Percentiles rank a stretch among this genome's conserved stretches.
phyloP scores from a whole-genome alignment of 192 early-diverging fungal species.

The Umbelopsis isabellina region DNA sequence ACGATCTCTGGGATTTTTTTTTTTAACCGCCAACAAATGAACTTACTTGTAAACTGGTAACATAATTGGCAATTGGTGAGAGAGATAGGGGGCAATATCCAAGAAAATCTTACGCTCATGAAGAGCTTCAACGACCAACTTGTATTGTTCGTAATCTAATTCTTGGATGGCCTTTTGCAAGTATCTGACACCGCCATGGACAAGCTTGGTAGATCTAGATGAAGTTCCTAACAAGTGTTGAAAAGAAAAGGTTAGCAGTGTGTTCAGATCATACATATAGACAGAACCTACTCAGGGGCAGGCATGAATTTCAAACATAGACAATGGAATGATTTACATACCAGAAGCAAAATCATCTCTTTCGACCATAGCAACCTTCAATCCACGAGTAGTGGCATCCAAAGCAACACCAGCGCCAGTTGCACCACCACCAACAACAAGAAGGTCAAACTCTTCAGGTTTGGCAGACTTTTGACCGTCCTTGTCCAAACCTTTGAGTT shows the following conservation, averaged over 20 bases:
- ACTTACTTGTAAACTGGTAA: slow-evolving; percentile 88
- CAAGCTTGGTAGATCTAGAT: slow-evolving; percentile 91
- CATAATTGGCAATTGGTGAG: slow-evolving; percentile 92
- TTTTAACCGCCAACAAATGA: too few species aligned
- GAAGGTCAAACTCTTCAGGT: slow-evolving; percentile 70
- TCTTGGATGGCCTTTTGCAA: slow-evolving; percentile 95
- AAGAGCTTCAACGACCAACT: slow-evolving; percentile 92
- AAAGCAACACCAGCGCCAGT: slow-evolving; percentile 90
- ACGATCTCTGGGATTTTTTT: not conserved
- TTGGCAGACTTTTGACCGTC: slow-evolving; percentile 40
- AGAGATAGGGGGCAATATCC: slow-evolving; percentile 94
- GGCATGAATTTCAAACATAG: not conserved
- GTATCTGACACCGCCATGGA: slow-evolving; percentile 97
- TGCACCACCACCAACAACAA: slow-evolving; percentile 96
- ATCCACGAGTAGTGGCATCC: slow-evolving; percentile 91
- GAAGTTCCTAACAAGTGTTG: slow-evolving; percentile 69
- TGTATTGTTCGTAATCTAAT: slow-evolving; percentile 95
- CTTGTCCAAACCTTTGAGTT: slow-evolving; percentile 60
- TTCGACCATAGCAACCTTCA: slow-evolving; percentile 93
- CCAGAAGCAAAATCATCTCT: slow-evolving; percentile 92
- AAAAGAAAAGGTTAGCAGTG: not conserved
- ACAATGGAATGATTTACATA: slow-evolving; percentile 27
- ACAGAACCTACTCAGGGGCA: not conserved
- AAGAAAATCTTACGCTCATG: slow-evolving; percentile 94
- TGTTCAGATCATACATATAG: not conserved